Conservation (phyloP, 2,329 filamentous ascomycete species). For the Fusarium nelsonii region DNA sequence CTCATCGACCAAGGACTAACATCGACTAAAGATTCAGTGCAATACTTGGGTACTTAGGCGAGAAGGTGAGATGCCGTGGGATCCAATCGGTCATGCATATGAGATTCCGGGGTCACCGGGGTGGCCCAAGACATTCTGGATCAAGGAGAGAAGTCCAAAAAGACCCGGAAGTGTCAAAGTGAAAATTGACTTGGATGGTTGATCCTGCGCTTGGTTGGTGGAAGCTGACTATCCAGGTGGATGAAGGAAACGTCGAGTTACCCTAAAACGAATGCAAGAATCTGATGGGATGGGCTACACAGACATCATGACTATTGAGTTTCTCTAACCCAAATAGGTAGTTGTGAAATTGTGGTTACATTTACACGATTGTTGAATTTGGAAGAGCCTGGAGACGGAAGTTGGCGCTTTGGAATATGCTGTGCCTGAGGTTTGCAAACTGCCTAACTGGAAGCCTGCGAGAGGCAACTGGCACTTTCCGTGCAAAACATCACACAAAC, state of each 20-base stretch:
- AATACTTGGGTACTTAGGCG: slow-evolving; percentile 2
- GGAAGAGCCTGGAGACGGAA: not conserved
- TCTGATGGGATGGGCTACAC: slow-evolving; percentile 12
- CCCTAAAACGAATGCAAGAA: slow-evolving; percentile 16
- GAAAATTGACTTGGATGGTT: slow-evolving; percentile 34
- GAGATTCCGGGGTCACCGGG: slow-evolving; percentile 42
- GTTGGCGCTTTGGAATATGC: not conserved
- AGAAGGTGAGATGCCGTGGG: slow-evolving; percentile 33
- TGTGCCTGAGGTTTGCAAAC: slow-evolving; percentile 15
- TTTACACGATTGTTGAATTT: not conserved
- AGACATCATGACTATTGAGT: not conserved
- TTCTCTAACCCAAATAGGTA: not conserved
- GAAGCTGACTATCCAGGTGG: slow-evolving; percentile 27
- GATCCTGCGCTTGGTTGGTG: slow-evolving; percentile 35
- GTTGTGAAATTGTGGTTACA: not conserved
- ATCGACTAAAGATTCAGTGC: slow-evolving; percentile 19
- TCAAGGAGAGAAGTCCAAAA: slow-evolving; percentile 27
- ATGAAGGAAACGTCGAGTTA: slow-evolving; percentile 23
- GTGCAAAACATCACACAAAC: not conserved
- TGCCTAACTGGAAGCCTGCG: not conserved
- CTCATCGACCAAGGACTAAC: too few relatives aligned
- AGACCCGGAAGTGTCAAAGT: slow-evolving; percentile 4
- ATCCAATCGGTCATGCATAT: slow-evolving; percentile 47
- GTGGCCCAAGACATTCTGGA: slow-evolving; percentile 36
- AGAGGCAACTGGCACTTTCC: slow-evolving; percentile 8